These are phyloP conservation scores for Scytalidium sp. DNA, from an alignment of 2,329 filamentous ascomycete species.

Conservation along the genomic window DNA sequence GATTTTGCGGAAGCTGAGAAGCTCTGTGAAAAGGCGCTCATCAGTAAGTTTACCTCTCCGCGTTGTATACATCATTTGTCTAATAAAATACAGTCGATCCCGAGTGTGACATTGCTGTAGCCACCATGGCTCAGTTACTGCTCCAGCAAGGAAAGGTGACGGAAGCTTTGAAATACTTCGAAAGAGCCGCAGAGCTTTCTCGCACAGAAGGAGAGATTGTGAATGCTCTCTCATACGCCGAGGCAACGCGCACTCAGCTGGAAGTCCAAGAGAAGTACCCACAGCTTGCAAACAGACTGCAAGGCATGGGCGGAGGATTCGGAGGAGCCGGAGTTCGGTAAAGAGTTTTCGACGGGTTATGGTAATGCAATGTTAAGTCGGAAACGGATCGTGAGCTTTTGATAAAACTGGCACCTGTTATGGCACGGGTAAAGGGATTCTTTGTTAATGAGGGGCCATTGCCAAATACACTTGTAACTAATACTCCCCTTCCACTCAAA, in stretches of 20 bases:
- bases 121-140: conserved; percentile 96
- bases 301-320: conserved; percentile 49
- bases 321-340: conserved; percentile 22
- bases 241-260: conserved; percentile 93
- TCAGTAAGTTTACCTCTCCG: conserved; percentile 64
- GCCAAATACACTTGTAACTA: conserved; percentile 19
- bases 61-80: conserved; percentile 1
- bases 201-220: conserved; percentile 94
- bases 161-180: conserved; percentile 94
- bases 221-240: conserved; percentile 93
- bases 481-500: conserved; percentile 25
- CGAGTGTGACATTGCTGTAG: conserved; percentile 97
- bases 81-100: conserved; percentile 70
- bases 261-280: conserved; percentile 88
- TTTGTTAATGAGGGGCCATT: neutral
- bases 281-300: conserved; percentile 70
- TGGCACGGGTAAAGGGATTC: neutral
- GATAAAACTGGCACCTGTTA: neutral
- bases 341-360: conserved; percentile 2
- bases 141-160: conserved; percentile 97
- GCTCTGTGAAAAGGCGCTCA: conserved; percentile 94
- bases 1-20: conserved; percentile 94
- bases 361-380: neutral
- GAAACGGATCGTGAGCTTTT: neutral
- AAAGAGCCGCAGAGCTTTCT: conserved; percentile 90